Percentiles rank a stretch among this genome's conserved stretches.
phyloP scores from a whole-genome alignment of 371 early-diverging fungal species.

The Actinomucor elegans region DNA sequence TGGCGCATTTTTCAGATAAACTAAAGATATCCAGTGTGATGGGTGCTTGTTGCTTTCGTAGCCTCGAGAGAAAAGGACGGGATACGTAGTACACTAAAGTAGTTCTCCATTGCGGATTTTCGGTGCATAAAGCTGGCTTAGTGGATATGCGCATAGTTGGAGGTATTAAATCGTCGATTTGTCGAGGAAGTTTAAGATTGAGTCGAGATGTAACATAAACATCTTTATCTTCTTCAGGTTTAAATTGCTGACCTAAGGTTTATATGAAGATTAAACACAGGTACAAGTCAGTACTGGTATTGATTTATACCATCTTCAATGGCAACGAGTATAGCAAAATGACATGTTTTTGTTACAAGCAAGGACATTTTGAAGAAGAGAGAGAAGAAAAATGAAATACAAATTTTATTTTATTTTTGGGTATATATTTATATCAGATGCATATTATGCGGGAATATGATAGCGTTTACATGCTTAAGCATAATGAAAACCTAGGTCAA shows the following conservation, averaged over 20 bases:
- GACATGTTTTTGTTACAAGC: slow-evolving; percentile 25
- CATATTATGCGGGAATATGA: no score
- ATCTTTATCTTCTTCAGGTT: slow-evolving; percentile 27
- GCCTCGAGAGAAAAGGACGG: slow-evolving; percentile 25
- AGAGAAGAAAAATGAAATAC: slow-evolving; percentile 1
- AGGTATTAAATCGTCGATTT: slow-evolving; percentile 45
- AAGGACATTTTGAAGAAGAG: slow-evolving; percentile 25
- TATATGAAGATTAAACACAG: no score
- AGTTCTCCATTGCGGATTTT: slow-evolving; percentile 34
- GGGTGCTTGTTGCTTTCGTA: slow-evolving; percentile 20
- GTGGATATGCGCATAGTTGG: slow-evolving; percentile 40
- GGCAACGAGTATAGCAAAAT: slow-evolving; percentile 35
- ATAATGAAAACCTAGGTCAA: no score
- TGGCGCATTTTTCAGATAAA: slow-evolving; percentile 13
- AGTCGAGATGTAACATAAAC: slow-evolving; percentile 37
- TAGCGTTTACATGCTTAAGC: no score
- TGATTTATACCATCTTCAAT: slow-evolving; percentile 39
- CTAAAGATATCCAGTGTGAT: slow-evolving; percentile 29
- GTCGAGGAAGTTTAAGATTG: slow-evolving; percentile 29
- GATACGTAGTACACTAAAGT: slow-evolving; percentile 44
- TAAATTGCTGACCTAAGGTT: slow-evolving; percentile 33
- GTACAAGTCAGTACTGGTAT: no score
- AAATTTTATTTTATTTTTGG: no score
- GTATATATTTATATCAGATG: no score
- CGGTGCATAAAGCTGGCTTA: slow-evolving; percentile 19